Base-by-base conservation (phyloP, 352 stramenopile species). In the Phytophthora aleatoria region DNA sequence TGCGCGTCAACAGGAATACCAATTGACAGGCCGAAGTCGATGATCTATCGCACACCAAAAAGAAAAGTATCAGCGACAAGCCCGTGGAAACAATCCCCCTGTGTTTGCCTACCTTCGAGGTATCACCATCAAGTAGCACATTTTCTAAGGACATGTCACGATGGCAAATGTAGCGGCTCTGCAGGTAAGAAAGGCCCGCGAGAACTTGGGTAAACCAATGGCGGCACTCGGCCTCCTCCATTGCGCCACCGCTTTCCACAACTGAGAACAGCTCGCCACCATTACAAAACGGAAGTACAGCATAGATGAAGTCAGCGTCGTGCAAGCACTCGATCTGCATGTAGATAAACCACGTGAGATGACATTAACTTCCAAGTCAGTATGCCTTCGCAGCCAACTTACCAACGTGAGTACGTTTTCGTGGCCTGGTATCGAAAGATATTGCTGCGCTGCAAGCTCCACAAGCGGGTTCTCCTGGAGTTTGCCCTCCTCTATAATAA, bases 121-220 rank as follows among this genome's bases (percentile, higher is more conserved):
- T 87, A 57, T 92, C 77, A 57, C 85, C 85, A 56, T 95, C 85
- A 41, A 95, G 81, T 26, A 95, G 61, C 15, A 95, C 85, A 57
- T 95, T 95, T 70, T 95, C 86, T 54, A 95, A 60, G 56, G 86
- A 95, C 84, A 95, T 95, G 69, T 95, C 87, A 47, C 87, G 87
- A 67, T 95, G 87, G 67, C 83, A 93, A 76, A 92, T 94, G 71
- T 88, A 93, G 56, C 77, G 81, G 47, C 82, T 92, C 61, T 95
- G 87, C 38, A 95, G 49, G 57, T 91, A 95, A 11, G 86, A 93
- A 31, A 95, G 59, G 0, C 86, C 86, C 3, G 82, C 79, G 5
- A 95, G 67, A 31, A 95, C 82, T 75, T 95, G 86, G 15, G 77
- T 81, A 73, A 95, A 95, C 86, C 86, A 95, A 65, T 93, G 83